Evolutionary conservation across 345 rosid species (phyloP).

Genomic region (Salix suchowensis): DNA sequence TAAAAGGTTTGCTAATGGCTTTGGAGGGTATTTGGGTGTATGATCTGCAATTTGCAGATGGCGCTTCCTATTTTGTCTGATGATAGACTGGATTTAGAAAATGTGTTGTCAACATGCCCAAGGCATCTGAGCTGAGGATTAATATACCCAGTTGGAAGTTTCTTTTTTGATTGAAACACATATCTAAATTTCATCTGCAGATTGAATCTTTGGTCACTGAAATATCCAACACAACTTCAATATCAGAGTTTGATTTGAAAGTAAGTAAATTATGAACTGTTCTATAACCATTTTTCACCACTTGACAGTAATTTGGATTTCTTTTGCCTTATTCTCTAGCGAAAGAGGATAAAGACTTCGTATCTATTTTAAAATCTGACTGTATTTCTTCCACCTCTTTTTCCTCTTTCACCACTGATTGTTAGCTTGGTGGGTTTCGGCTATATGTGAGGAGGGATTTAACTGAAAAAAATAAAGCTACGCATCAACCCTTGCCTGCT

Average conservation of each 20-base stretch:
- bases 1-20: neutral
- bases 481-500: constrained; percentile 19
- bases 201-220: constrained; percentile 64
- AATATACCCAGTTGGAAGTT: neutral
- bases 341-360: neutral
- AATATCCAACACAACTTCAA: constrained; percentile 56
- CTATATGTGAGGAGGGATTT: constrained; percentile 57
- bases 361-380: neutral
- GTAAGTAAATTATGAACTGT: constrained; percentile 36
- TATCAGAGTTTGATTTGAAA: constrained; percentile 77
- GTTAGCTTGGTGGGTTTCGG: constrained; percentile 70
- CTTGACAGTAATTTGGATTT: constrained; percentile 5
- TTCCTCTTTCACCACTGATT: constrained; percentile 2
- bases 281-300: neutral
- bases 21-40: neutral
- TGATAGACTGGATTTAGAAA: neutral
- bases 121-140: neutral
- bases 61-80: neutral
- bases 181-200: constrained; percentile 31
- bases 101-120: neutral
- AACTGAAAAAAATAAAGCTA: constrained; percentile 32
- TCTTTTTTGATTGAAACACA: neutral
- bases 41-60: neutral
- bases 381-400: neutral
- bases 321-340: neutral